A percentile compares a stretch with the other conserved stretches of the same genome.
Conservation (phyloP, 768 basidiomycete species). For the Cystoderma amianthinum region DNA sequence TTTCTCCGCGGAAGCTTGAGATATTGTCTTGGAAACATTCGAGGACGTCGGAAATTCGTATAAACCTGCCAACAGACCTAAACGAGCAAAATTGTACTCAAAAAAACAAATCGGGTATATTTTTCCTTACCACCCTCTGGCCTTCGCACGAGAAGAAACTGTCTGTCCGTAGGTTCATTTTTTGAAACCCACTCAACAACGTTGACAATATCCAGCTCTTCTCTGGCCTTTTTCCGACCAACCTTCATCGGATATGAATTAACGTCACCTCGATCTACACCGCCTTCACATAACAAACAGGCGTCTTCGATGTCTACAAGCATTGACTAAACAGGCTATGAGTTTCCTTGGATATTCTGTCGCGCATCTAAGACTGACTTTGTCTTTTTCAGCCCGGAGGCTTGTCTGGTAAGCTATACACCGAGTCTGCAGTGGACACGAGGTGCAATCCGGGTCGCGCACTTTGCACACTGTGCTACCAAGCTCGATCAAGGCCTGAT, state of each 20-base stretch:
- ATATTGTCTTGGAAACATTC: slow-evolving; percentile 41
- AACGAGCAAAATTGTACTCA: slow-evolving; percentile 3
- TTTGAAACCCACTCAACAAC: slow-evolving; percentile 71
- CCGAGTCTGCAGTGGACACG: slow-evolving; percentile 64
- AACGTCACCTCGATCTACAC: slow-evolving; percentile 36
- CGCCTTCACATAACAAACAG: slow-evolving; percentile 62
- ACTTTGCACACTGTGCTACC: slow-evolving; percentile 92
- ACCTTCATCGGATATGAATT: slow-evolving; percentile 85
- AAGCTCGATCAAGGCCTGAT: slow-evolving; percentile 92
- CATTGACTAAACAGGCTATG: slow-evolving; percentile 1
- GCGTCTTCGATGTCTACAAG: slow-evolving; percentile 69
- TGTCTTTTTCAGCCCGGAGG: not conserved
- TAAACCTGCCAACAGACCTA: slow-evolving; percentile 86
- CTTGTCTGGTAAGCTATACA: slow-evolving; percentile 57
- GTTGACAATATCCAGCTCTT: slow-evolving; percentile 81
- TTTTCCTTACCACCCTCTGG: slow-evolving; percentile 79
- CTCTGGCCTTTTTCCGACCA: slow-evolving; percentile 74
- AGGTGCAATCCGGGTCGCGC: slow-evolving; percentile 64
- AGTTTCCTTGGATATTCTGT: not conserved
- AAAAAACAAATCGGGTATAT: slow-evolving; percentile 7
- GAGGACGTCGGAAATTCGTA: slow-evolving; percentile 77
- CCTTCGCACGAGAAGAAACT: slow-evolving; percentile 73
- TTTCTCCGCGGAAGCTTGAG: slow-evolving; percentile 28
- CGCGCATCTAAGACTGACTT: not conserved
- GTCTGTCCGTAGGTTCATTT: slow-evolving; percentile 30